Evolutionary conservation across 129 eudicot genomes (phyloP).

Genomic region (Pulicaria dysenterica): DNA sequence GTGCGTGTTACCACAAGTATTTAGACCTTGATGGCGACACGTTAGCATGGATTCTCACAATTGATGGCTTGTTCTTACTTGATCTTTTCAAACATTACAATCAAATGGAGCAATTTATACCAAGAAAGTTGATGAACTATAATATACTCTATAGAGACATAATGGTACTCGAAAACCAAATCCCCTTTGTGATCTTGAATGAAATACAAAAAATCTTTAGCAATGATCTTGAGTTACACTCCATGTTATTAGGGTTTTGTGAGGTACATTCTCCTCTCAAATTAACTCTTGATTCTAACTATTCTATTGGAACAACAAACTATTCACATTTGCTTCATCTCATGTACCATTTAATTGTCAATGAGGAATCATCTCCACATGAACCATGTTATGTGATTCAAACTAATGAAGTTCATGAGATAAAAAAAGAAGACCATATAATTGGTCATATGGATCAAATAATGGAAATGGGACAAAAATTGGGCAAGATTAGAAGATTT

Average conservation of each 20-base stretch:
- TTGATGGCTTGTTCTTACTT: slow-evolving; percentile 46
- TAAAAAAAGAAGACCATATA: neutral
- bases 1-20: slow-evolving; percentile 46
- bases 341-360: slow-evolving; percentile 41
- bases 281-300: neutral
- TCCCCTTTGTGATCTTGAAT: slow-evolving; percentile 38
- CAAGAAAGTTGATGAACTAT: slow-evolving; percentile 16
- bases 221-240: slow-evolving; percentile 18
- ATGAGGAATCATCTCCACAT: neutral
- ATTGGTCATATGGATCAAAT: slow-evolving; percentile 25
- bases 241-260: slow-evolving; percentile 33
- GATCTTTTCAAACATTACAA: slow-evolving; percentile 25
- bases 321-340: slow-evolving; percentile 43
- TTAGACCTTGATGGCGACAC: slow-evolving; percentile 41
- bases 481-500: slow-evolving; percentile 22
- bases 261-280: slow-evolving; percentile 45
- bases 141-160: slow-evolving; percentile 37
- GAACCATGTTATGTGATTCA: neutral
- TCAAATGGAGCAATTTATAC: slow-evolving; percentile 17
- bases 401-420: neutral
- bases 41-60: slow-evolving; percentile 41
- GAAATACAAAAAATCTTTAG: slow-evolving; percentile 32
- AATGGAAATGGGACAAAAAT: slow-evolving; percentile 29
- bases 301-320: neutral
- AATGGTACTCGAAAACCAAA: slow-evolving; percentile 52